A percentile compares a stretch with the other conserved stretches of the same genome.
Evolutionary conservation across 2,329 filamentous ascomycete genomes (phyloP).

Genomic region (Aspergillus ochraceoroseus): DNA sequence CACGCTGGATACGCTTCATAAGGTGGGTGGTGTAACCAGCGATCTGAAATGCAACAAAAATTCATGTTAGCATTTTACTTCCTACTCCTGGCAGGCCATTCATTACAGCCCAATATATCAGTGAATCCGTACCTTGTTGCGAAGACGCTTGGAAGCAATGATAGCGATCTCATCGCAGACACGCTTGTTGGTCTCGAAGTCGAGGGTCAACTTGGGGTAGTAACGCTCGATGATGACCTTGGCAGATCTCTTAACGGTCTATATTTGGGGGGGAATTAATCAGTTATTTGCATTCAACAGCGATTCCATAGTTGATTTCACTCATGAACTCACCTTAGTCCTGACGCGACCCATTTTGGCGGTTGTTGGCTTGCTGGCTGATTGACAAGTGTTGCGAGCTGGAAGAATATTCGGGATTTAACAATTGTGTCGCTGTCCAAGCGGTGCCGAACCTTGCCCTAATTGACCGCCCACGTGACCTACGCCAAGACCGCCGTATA

Average conservation of each 20-base stretch:
- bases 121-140: slow-evolving; percentile 78
- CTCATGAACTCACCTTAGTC: slow-evolving; percentile 38
- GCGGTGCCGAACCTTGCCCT: slow-evolving; percentile 12
- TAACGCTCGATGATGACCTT: slow-evolving; percentile 99
- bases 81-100: not conserved
- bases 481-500: no score
- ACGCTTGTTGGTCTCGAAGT: slow-evolving; percentile 99
- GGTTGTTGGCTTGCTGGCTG: slow-evolving; percentile 31
- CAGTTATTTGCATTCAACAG: not conserved
- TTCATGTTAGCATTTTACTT: slow-evolving; percentile 1
- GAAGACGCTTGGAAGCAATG: slow-evolving; percentile 96
- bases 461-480: slow-evolving; percentile 11
- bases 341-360: slow-evolving; percentile 50
- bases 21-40: slow-evolving; percentile 97
- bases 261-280: slow-evolving; percentile 4
- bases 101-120: no score
- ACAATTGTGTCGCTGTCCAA: slow-evolving; percentile 16
- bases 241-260: slow-evolving; percentile 78
- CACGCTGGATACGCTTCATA: slow-evolving; percentile 99
- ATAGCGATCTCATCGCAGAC: slow-evolving; percentile 99
- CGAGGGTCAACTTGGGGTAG: slow-evolving; percentile 95
- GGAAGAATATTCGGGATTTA: slow-evolving; percentile 29
- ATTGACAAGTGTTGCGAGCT: slow-evolving; percentile 17
- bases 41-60: slow-evolving; percentile 63
- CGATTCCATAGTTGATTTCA: not conserved